Conservation (phyloP, 495 filamentous ascomycete genomes). For the Penicillium odoratum region DNA sequence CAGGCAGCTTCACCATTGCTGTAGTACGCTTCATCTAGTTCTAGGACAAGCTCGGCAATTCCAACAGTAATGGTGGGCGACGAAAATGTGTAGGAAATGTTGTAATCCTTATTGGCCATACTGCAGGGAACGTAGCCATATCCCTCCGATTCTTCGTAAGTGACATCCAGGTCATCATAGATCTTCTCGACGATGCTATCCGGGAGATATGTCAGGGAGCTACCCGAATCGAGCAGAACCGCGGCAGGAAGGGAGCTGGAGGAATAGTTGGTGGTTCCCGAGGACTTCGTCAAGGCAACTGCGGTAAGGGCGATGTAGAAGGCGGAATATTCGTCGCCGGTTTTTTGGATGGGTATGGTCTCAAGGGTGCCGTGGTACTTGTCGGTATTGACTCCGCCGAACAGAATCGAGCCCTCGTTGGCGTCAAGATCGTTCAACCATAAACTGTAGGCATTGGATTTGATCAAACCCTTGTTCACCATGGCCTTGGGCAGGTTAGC, state of each 20-base stretch:
- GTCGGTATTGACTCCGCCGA: constrained; percentile 84
- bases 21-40: constrained; percentile 56
- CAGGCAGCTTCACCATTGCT: constrained; percentile 63
- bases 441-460: constrained; percentile 77
- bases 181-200: constrained; percentile 62
- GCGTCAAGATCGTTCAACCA: constrained; percentile 59
- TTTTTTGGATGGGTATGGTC: constrained; percentile 72
- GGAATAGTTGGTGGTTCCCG: constrained; percentile 43
- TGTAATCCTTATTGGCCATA: constrained; percentile 54
- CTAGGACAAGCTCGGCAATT: constrained; percentile 76
- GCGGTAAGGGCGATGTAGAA: constrained; percentile 81
- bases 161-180: constrained; percentile 62
- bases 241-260: constrained; percentile 57
- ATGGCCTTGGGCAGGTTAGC: constrained; percentile 77
- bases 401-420: constrained; percentile 78
- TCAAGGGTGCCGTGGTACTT: constrained; percentile 72
- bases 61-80: constrained; percentile 66
- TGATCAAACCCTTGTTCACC: constrained; percentile 67
- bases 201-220: constrained; percentile 85
- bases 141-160: constrained; percentile 52
- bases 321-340: constrained; percentile 61
- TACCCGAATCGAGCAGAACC: constrained; percentile 89
- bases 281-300: constrained; percentile 50
- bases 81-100: constrained; percentile 70
- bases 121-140: constrained; percentile 73